phyloP scores from a whole-genome alignment of 192 early-diverging fungal genomes.

The Coemansia sp. region DNA sequence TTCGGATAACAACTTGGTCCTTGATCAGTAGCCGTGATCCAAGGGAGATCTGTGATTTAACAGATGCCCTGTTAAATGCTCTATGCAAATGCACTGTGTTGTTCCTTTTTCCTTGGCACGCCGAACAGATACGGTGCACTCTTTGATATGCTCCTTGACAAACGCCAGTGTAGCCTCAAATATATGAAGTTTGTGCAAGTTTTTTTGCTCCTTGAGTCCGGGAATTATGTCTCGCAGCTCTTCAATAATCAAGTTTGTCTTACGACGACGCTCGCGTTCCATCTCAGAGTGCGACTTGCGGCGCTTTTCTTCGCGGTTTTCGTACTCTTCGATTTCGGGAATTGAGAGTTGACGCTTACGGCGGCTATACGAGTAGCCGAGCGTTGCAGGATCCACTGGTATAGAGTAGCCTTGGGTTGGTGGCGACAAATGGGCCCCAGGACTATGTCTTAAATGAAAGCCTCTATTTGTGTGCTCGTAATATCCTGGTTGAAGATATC shows the following conservation, averaged over 20 bases:
- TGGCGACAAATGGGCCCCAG: not conserved
- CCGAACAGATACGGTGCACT: not conserved
- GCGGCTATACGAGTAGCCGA: not conserved
- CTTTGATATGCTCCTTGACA: slow-evolving; percentile 28
- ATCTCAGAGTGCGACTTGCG: slow-evolving; percentile 83
- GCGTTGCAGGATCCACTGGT: not conserved
- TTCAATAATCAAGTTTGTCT: slow-evolving; percentile 80
- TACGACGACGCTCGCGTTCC: slow-evolving; percentile 79
- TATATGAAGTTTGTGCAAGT: slow-evolving; percentile 43
- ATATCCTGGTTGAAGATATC: not conserved
- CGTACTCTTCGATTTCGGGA: not conserved
- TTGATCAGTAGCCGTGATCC: too few species aligned
- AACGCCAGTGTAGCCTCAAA: slow-evolving; percentile 33
- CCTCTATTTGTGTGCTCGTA: not conserved
- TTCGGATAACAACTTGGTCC: too few species aligned
- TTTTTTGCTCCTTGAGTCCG: slow-evolving; percentile 2
- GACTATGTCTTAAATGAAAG: not conserved
- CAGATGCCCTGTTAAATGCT: too few species aligned
- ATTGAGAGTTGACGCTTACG: not conserved
- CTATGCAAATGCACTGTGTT: not conserved
- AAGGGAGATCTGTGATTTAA: too few species aligned
- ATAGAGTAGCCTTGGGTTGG: not conserved
- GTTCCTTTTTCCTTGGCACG: not conserved
- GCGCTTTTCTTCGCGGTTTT: slow-evolving; percentile 65
- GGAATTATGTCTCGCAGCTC: slow-evolving; percentile 76